Percentiles rank a stretch among this genome's conserved stretches.
phyloP scores from a whole-genome alignment of 177 flowering plant species.

The Vitis hybrid region DNA sequence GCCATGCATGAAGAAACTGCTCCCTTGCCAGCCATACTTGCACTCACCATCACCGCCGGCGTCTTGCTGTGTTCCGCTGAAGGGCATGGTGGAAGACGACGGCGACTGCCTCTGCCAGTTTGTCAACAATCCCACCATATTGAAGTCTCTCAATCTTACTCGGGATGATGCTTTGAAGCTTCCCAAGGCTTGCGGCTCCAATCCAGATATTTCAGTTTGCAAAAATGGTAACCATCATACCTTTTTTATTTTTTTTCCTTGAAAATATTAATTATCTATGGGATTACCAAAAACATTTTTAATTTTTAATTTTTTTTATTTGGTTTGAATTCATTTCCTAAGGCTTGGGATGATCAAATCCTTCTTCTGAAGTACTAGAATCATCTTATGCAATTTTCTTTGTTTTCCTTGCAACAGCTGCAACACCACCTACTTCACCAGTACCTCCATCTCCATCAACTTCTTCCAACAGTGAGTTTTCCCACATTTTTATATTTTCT shows the following conservation, averaged over 20 bases:
- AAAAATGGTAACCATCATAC: constrained; percentile 9
- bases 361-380: too few species aligned
- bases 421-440: too few species aligned
- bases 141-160: constrained; percentile 36
- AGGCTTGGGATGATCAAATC: too few species aligned
- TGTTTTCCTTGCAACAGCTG: too few species aligned
- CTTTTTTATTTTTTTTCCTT: not conserved
- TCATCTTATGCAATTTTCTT: too few species aligned
- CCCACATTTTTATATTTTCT: too few species aligned
- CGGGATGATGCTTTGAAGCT: constrained; percentile 35
- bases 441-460: too few species aligned
- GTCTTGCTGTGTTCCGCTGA: constrained; percentile 42
- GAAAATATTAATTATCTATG: too few species aligned
- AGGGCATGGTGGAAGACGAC: constrained; percentile 25
- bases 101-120: constrained; percentile 40
- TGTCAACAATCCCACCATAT: constrained; percentile 27
- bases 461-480: too few species aligned
- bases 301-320: too few species aligned
- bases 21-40: constrained; percentile 43
- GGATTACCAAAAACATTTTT: too few species aligned
- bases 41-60: constrained; percentile 27
- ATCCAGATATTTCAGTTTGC: constrained; percentile 35
- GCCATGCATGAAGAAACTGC: constrained; percentile 35
- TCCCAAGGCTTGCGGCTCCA: constrained; percentile 43
- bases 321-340: too few species aligned